These are phyloP conservation scores for Haberlea rhodopensis DNA, from an alignment of 257 asterid species.

Conservation along the genomic window DNA sequence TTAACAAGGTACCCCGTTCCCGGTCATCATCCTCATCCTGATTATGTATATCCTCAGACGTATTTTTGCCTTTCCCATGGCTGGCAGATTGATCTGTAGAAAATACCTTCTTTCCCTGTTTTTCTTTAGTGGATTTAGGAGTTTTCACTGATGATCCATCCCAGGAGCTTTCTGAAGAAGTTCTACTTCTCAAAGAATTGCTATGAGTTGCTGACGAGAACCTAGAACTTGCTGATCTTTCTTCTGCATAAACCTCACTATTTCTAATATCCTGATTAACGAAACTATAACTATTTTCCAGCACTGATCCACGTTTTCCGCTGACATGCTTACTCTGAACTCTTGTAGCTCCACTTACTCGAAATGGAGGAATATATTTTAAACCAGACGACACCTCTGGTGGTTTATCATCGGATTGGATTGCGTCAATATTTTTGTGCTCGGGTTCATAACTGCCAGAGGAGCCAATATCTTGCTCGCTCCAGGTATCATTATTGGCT, in stretches of 20 bases:
- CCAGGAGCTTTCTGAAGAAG: slow-evolving; percentile 65
- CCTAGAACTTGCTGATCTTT: slow-evolving; percentile 50
- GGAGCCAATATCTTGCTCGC: slow-evolving; percentile 56
- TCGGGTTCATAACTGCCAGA: slow-evolving; percentile 50
- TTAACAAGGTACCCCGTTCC: slow-evolving; percentile 45
- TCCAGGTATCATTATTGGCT: slow-evolving; percentile 56
- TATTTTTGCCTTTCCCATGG: slow-evolving; percentile 59
- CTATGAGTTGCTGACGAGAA: slow-evolving; percentile 46
- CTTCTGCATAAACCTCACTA: slow-evolving; percentile 55
- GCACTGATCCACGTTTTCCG: slow-evolving; percentile 54
- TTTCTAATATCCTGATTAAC: slow-evolving; percentile 53
- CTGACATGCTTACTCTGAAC: slow-evolving; percentile 51
- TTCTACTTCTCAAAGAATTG: slow-evolving; percentile 49
- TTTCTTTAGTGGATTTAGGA: slow-evolving; percentile 44
- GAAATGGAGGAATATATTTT: slow-evolving; percentile 62
- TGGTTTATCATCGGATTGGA: slow-evolving; percentile 50
- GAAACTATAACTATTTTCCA: slow-evolving; percentile 49
- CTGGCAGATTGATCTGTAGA: slow-evolving; percentile 31
- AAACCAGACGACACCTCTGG: slow-evolving; percentile 40
- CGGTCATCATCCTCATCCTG: slow-evolving; percentile 63
- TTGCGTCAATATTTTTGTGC: slow-evolving; percentile 41
- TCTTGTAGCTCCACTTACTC: slow-evolving; percentile 43
- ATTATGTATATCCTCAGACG: slow-evolving; percentile 43
- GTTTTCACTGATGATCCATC: slow-evolving; percentile 48
- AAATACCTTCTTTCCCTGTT: slow-evolving; percentile 39